These are phyloP conservation scores for Primulina tabacum DNA, from an alignment of 257 asterid species.

Conservation along the genomic window DNA sequence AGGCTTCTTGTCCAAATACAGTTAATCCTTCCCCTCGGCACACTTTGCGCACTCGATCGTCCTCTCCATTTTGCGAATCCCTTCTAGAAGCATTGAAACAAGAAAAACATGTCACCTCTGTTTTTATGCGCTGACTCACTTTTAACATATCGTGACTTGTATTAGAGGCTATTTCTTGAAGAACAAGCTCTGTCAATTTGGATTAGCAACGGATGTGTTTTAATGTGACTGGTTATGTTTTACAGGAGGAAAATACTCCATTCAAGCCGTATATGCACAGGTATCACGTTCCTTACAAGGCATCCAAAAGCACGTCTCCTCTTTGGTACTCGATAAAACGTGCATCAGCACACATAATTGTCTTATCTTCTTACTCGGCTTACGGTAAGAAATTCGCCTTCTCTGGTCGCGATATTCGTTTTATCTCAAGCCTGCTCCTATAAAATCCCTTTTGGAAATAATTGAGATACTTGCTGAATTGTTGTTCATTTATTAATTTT, in stretches of 20 bases:
- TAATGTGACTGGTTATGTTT: background rate
- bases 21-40: too few species aligned
- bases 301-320: slow-evolving; percentile 46
- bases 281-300: slow-evolving; percentile 40
- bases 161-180: too few species aligned
- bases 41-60: too few species aligned
- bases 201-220: too few species aligned
- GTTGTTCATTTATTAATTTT: background rate
- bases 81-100: too few species aligned
- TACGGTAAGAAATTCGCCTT: slow-evolving; percentile 30
- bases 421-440: too few species aligned
- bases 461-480: background rate
- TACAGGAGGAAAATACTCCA: slow-evolving; percentile 36
- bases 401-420: too few species aligned
- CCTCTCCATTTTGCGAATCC: too few species aligned
- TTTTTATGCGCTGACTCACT: too few species aligned
- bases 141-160: background rate
- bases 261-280: slow-evolving; percentile 44
- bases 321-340: slow-evolving; percentile 58
- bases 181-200: too few species aligned
- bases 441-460: background rate
- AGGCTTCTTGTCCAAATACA: background rate
- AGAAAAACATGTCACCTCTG: too few species aligned
- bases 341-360: slow-evolving; percentile 41
- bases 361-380: slow-evolving; percentile 53